Conservation (phyloP, 169 alveolate species). For the Perkinsus chesapeaki region DNA sequence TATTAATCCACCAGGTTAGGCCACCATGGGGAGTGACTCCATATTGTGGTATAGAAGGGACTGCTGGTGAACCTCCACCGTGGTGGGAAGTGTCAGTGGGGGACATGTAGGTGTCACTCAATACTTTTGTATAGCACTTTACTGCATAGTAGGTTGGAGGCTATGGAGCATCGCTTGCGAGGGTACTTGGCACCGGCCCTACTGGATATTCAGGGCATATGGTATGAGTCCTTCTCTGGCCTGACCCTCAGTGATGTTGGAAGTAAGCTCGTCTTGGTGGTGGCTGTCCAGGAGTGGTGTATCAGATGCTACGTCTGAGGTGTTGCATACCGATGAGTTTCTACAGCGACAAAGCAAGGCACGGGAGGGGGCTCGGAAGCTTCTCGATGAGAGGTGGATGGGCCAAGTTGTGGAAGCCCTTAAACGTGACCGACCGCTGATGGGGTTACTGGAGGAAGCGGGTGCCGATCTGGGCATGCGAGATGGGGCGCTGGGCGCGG, state of each 20-base stretch:
- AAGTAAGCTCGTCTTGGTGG: too few relatives aligned
- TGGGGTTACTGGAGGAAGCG: neutral
- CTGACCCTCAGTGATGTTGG: neutral
- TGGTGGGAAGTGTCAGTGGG: neutral
- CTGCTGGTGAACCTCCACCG: neutral
- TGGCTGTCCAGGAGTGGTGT: too few relatives aligned
- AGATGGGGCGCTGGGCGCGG: neutral
- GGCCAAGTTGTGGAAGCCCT: neutral
- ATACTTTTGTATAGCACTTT: too few relatives aligned
- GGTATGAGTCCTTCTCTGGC: neutral
- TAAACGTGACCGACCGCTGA: neutral
- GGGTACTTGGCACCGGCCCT: neutral
- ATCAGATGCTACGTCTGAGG: too few relatives aligned
- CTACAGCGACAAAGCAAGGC: neutral
- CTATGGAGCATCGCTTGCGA: neutral
- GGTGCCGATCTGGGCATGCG: neutral
- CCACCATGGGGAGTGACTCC: neutral
- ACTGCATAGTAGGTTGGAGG: neutral
- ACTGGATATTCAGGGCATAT: neutral
- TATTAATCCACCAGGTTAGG: neutral
- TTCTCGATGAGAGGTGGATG: neutral
- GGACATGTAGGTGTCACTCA: too few relatives aligned
- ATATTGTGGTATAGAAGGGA: neutral
- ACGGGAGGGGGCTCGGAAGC: neutral
- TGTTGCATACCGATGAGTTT: neutral